Percentiles rank a stretch among this genome's conserved stretches.
These are phyloP conservation scores for Ceratocystis huliohia DNA, from an alignment of 2,329 filamentous ascomycete genomes.

Conservation along the genomic window DNA sequence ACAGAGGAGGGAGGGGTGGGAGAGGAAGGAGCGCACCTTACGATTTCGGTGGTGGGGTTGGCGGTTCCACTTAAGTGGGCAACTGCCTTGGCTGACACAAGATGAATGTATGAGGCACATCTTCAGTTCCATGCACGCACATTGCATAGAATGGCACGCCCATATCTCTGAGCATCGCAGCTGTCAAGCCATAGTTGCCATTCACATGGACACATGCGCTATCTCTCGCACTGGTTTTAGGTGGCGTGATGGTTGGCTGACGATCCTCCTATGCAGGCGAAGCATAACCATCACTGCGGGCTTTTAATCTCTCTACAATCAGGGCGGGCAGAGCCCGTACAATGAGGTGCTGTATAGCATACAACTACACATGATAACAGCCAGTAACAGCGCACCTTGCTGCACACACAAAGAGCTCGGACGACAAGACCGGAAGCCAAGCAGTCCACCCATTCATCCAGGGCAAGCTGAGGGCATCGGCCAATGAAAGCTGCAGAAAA, in stretches of 20 bases:
- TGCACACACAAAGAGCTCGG: not conserved
- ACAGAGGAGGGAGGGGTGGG: not conserved
- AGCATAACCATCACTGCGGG: not conserved
- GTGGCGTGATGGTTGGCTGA: constrained; percentile 24
- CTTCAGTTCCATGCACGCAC: not conserved
- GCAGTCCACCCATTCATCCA: not conserved
- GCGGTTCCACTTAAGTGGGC: constrained; percentile 2
- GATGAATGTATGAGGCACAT: not conserved
- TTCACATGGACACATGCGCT: not conserved
- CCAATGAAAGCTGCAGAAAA: not conserved
- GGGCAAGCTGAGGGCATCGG: not conserved
- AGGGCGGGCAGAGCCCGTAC: not conserved
- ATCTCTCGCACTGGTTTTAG: constrained; percentile 18
- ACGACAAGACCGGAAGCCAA: not conserved
- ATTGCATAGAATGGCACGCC: not conserved
- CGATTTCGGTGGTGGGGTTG: constrained; percentile 3
- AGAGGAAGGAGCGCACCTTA: constrained; percentile 2
- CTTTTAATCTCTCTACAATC: not conserved
- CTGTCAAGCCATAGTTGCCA: not conserved
- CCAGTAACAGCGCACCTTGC: not conserved
- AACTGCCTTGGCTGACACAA: not conserved
- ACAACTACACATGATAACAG: not conserved
- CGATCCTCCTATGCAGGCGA: not conserved
- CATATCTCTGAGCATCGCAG: not conserved
- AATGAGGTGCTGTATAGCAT: no score